phyloP scores from a whole-genome alignment of 2,329 filamentous ascomycete species.

The Sclerotinia glacialis region DNA sequence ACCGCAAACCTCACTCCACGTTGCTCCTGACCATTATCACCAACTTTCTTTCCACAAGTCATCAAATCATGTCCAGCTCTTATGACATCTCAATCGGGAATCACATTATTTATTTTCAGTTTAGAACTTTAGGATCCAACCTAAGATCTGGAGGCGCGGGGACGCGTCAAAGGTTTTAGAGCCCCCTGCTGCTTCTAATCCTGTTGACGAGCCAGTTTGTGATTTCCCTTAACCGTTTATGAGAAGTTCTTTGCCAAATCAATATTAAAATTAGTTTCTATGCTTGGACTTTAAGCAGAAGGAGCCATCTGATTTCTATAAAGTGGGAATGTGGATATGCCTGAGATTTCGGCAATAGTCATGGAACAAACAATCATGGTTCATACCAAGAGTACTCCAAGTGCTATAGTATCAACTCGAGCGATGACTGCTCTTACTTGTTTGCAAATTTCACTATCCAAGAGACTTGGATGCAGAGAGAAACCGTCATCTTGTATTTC shows the following conservation, averaged over 20 bases:
- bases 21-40: not conserved
- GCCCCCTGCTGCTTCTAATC: not conserved
- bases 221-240: not conserved
- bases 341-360: not conserved
- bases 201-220: not conserved
- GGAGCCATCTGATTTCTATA: not conserved
- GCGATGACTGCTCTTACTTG: not conserved
- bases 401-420: not conserved
- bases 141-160: not conserved
- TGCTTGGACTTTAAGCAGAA: not conserved
- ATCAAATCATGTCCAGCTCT: not conserved
- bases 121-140: not conserved
- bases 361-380: not conserved
- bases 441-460: not conserved
- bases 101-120: not conserved
- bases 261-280: not conserved
- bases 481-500: not conserved
- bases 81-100: not conserved
- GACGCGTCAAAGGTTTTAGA: not conserved
- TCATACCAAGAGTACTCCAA: not conserved
- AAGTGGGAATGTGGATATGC: not conserved
- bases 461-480: not conserved
- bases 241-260: not conserved
- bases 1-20: not conserved
- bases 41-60: not conserved